Base-by-base conservation (phyloP, 805 yeast genomes). In the Zygoascus bituminiphila region DNA sequence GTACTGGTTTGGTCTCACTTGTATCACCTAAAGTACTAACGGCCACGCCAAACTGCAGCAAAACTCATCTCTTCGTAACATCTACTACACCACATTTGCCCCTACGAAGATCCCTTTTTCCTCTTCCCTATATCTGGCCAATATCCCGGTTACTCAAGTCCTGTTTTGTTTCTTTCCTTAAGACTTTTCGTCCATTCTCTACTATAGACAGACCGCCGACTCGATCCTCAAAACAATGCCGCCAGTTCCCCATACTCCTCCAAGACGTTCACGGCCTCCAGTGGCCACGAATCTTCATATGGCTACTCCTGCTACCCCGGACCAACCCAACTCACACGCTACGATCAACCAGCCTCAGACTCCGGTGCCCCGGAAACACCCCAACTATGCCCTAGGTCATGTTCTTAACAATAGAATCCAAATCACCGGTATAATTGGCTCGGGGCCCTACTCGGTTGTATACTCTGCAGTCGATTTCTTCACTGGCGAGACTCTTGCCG, bases 361-460 rank as follows among this genome's bases (percentile, higher is more conserved):
- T 6, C 33, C 33, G 4, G 33, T 29, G 8, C 33, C 33, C 7
- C 10, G 33, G 33, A 29, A 29, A 7, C 33, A 29, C 33, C 33
- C 33, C 10, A 29, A 29, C 33, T 29, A 29, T 29, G 33, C 33
- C 33, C 33, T 60, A 35, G 63, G 62, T 42, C 42, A 44, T 20
- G 39, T 41, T 37, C 42, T 52, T 31, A 39, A 46, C 42, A 42
- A 40, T 48, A 39, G 50, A 21, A 24, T 51, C 43, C 47, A 47
- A 26, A 51, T 62, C 31, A 51, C 54, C 44, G 53, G 48, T 35
- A 77, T 55, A 36, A 74, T 83, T 9, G 95, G 96, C 6, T 76
- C 91, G 0, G 96, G 96, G 23, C 88, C 95, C 20, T 88, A 82
- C 58, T 95, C 95, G 4, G 71, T 83, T 26, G 91, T 88, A 6